Evolutionary conservation across 208 protist species (phyloP), one percentile per base, ranked within the genome.

Genomic region (Leptomonas pyrrhocoris): DNA sequence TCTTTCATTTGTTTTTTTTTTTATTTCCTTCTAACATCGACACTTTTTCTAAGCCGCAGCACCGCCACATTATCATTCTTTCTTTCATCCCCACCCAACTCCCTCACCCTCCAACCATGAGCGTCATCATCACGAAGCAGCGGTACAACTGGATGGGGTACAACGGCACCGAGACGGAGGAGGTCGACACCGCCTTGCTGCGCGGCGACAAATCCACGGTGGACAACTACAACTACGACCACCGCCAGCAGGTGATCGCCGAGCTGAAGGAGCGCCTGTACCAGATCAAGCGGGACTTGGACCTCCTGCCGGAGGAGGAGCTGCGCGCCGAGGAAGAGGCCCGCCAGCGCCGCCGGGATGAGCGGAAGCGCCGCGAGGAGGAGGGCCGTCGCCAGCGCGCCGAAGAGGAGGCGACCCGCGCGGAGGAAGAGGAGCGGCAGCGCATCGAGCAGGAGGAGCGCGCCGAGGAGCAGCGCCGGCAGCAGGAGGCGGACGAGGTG

Each of bases 71-170:
- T 12, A 3, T 12, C 34, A 9, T 49, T 46, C 65, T 34, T 50
- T 42, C 51, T 51, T 19, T 23, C 15, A 13, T 25, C 18, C 38
- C 36, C 27, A 2, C 18, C 12, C 34, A 38, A 40, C 25, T 27
- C 51, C 0, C n/a, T n/a, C 40, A 61, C 38, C 48, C 23, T 48
- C 19, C 25, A 19, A 83, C 34, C 38, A 80, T 80, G 69, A 79
- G 83, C 54, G 80, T 81, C 25, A 66, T 92, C 30, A 66, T 91
- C 38, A 71, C 77, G n/a, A 81, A 58, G n/a, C 80, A 94, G 53
- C 79, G 82, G 36, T 92, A 86, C 73, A 95, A 93, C 77, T 95
- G 90, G 90, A 95, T 95, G 90, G 86, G 88, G 36, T 83, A 93
- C 76, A 77, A 92, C 59, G 88, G 90, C 49, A 89, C 84, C 54